Percentiles rank a stretch among this genome's conserved stretches.
Conservation (phyloP, 768 basidiomycete species). For the Psilocybe tampanensis region DNA sequence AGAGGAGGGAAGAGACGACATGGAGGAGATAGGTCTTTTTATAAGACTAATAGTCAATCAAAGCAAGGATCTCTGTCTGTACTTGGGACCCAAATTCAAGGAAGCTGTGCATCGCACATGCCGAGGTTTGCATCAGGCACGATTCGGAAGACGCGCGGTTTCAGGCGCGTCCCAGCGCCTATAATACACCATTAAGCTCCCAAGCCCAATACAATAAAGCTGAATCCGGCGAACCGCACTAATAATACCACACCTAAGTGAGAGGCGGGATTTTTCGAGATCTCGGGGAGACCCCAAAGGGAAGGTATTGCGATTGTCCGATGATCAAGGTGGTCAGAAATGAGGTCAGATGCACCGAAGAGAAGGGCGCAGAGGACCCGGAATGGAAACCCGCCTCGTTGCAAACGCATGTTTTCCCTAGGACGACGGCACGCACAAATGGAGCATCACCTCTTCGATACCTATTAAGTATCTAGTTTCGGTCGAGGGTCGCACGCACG, state of each 20-base stretch:
- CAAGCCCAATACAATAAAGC: background rate
- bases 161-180: constrained; percentile 9
- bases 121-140: constrained; percentile 11
- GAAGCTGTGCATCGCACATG: too few species aligned
- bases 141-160: constrained; percentile 8
- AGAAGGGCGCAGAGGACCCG: constrained; percentile 8
- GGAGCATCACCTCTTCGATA: background rate
- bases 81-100: constrained; percentile 8
- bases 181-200: constrained; percentile 2
- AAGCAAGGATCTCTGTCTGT: too few species aligned
- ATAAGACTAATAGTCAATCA: too few species aligned
- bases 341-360: background rate
- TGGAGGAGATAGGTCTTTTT: background rate
- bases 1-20: background rate
- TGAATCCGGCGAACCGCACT: background rate
- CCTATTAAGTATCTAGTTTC: too few species aligned
- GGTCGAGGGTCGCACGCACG: background rate
- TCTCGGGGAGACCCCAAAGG: background rate
- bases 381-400: constrained; percentile 11
- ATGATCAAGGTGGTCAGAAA: constrained; percentile 3
- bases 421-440: background rate
- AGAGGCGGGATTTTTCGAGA: background rate
- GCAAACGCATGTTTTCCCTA: constrained; percentile 13
- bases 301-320: constrained; percentile 8
- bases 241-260: constrained; percentile 1